Evolutionary conservation across 352 stramenopile genomes (phyloP), one percentile per base, ranked within the genome.

Genomic region (Globisporangium megalacanthum): DNA sequence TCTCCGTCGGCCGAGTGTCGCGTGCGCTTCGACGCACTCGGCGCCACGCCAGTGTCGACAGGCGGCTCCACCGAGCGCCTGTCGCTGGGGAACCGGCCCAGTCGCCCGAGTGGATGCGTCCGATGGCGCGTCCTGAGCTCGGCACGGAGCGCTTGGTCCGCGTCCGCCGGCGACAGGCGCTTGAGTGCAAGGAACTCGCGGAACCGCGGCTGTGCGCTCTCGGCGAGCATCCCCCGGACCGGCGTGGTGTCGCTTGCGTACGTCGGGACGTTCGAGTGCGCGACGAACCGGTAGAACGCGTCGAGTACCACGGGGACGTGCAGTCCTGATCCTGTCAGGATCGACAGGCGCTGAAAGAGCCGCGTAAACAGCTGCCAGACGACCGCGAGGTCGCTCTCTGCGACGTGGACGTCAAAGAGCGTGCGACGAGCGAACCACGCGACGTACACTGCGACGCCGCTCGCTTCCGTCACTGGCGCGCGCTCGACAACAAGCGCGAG

Each of bases 321-420:
- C 22, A 73, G 58, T 6, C 62, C 35, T 10, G 69, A 15, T 0
- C 51, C 51, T 61, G 66, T 33, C 4, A 25, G 29, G 19, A 33
- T 49, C 25, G 58, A 44, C 51, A 70, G 36, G 0, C 53, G 58
- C n/a, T 58, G 53, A 29, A 70, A 63, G 22, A 67, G 49, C 25
- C 61, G 52, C 51, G 54, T 48, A 5, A 80, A 76, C 20, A 87
- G 44, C 51, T 73, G 65, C 62, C 64, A 79, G n/a, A 77, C 72
- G 13, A 85, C 57, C 11, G 66, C 53, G 19, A 72, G 57, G 51
- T 89, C 79, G 11, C 31, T 44, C 17, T 44, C 37, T 13, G 66
- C 63, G n/a, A 84, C 64, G 61, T 80, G 75, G 5, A 86, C 62
- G 47, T 87, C 79, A 35, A 64, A 76, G 29, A 89, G 54, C 1